Conservation (phyloP, 306 rosid species). For the Malus asiatica region DNA sequence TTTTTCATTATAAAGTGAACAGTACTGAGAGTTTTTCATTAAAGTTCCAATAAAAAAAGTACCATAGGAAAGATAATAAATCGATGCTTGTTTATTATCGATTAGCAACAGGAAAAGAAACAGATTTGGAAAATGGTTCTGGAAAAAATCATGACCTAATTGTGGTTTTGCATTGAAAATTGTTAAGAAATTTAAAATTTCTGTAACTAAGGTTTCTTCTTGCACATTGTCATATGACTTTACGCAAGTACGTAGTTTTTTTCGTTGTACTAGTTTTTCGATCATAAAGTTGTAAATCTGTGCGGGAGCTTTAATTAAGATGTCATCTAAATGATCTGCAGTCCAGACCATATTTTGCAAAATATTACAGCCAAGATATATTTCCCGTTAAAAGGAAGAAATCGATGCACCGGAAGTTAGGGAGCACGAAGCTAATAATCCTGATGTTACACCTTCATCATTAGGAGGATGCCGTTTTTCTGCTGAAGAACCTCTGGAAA, state of each 20-base stretch:
- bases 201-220: neutral
- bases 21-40: too few relatives aligned
- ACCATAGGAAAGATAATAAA: too few relatives aligned
- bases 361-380: constrained; percentile 74
- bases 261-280: neutral
- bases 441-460: constrained; percentile 5
- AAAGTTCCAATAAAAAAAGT: too few relatives aligned
- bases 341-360: constrained; percentile 98
- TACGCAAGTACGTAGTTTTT: neutral
- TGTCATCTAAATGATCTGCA: constrained; percentile 30
- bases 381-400: constrained; percentile 61
- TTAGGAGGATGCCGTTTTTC: constrained; percentile 63
- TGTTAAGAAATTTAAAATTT: neutral
- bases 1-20: too few relatives aligned
- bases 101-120: neutral
- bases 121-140: neutral
- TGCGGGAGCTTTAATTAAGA: constrained; percentile 3
- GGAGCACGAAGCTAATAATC: neutral
- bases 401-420: constrained; percentile 33
- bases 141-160: neutral
- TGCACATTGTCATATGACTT: neutral
- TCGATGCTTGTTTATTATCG: too few relatives aligned
- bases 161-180: neutral
- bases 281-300: neutral
- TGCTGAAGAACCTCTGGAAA: constrained; percentile 46